Percentiles rank a stretch among this genome's conserved stretches.
These are phyloP conservation scores for Kodamaea restingae DNA, from an alignment of 805 yeast species.

Conservation along the genomic window DNA sequence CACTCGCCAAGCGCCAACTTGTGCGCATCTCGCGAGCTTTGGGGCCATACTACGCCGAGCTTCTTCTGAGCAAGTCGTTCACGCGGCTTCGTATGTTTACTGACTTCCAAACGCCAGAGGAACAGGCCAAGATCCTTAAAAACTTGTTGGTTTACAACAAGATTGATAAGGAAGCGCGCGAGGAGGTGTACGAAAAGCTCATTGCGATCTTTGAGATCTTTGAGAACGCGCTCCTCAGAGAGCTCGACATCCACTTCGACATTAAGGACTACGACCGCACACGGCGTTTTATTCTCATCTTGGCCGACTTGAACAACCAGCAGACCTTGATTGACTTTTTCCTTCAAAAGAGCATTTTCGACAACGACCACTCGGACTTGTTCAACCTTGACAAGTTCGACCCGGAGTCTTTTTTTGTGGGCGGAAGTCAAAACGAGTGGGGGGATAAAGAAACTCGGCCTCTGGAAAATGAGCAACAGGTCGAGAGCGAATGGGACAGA, in stretches of 20 bases:
- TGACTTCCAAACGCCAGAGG: conserved; percentile 46
- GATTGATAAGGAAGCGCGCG: conserved; percentile 30
- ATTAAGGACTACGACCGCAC: conserved; percentile 41
- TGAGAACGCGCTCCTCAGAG: conserved; percentile 64
- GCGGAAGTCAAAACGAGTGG: not conserved
- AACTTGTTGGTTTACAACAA: conserved; percentile 39
- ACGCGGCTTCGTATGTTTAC: conserved; percentile 44
- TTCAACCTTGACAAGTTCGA: conserved; percentile 28
- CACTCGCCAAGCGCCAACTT: conserved; percentile 37
- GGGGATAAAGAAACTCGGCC: no score
- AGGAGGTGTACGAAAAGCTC: conserved; percentile 38
- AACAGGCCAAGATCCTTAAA: conserved; percentile 45
- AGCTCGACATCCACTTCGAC: conserved; percentile 58
- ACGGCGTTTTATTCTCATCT: conserved; percentile 30
- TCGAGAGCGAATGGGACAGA: no score
- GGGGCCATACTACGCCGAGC: conserved; percentile 44
- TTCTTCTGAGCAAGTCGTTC: conserved; percentile 37
- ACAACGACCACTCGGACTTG: conserved; percentile 29
- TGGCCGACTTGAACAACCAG: conserved; percentile 35
- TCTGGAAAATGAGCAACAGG: no score
- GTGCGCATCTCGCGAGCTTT: conserved; percentile 36
- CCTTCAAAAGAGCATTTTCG: conserved; percentile 40
- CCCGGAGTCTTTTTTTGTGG: conserved; percentile 20
- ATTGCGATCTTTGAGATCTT: conserved; percentile 62
- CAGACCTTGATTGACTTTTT: conserved; percentile 43